These are phyloP conservation scores for Collybia sordida DNA, from an alignment of 768 basidiomycete species.

Conservation along the genomic window DNA sequence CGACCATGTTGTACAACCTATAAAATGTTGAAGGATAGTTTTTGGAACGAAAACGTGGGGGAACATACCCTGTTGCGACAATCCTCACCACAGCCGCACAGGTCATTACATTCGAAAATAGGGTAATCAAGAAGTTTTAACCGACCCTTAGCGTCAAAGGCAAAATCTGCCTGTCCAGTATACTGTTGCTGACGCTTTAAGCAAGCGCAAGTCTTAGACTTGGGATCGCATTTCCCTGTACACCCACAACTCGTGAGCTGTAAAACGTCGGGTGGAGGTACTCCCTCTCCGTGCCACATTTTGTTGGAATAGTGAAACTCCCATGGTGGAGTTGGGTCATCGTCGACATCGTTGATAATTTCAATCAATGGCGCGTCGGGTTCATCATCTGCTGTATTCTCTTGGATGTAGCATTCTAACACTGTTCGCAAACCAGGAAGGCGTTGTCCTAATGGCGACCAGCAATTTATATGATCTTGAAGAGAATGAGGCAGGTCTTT, in stretches of 20 bases:
- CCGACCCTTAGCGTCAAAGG: constrained; percentile 63
- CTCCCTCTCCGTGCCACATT: constrained; percentile 70
- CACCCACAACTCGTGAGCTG: constrained; percentile 72
- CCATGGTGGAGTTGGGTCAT: constrained; percentile 72
- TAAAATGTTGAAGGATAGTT: background rate
- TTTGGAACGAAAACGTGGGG: background rate
- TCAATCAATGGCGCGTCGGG: constrained; percentile 66
- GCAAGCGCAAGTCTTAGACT: constrained; percentile 72
- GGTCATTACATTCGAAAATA: constrained; percentile 84
- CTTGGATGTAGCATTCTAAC: constrained; percentile 64
- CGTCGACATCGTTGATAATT: constrained; percentile 67
- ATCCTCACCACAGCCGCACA: constrained; percentile 78
- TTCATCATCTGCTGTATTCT: constrained; percentile 67
- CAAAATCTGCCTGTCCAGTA: constrained; percentile 52
- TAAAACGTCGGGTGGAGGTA: constrained; percentile 62
- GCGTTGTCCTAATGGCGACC: constrained; percentile 37
- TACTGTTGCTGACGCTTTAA: constrained; percentile 51
- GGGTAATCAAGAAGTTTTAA: constrained; percentile 54
- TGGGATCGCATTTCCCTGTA: constrained; percentile 72
- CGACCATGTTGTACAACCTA: constrained; percentile 87
- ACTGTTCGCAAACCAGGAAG: constrained; percentile 47
- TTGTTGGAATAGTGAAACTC: constrained; percentile 88
- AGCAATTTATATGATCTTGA: constrained; percentile 65
- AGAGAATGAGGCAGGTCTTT: constrained; percentile 60
- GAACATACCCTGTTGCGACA: constrained; percentile 76